A percentile compares a stretch with the other conserved stretches of the same genome.
These are phyloP conservation scores for Agrocybe praecox DNA, from an alignment of 768 basidiomycete species.

Conservation along the genomic window DNA sequence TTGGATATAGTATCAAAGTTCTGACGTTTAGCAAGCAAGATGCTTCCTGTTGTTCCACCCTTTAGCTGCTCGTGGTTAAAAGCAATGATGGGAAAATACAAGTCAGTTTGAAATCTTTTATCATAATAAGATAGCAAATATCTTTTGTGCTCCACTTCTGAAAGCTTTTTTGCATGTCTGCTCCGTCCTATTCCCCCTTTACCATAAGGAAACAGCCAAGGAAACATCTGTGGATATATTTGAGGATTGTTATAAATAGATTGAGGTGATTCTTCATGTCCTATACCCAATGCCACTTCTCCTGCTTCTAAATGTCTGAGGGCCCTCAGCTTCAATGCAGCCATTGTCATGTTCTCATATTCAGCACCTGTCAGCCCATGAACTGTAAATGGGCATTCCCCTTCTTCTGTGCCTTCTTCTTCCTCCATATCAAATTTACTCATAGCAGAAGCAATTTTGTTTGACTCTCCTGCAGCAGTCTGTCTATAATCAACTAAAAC, in stretches of 20 bases:
- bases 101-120: conserved; percentile 38
- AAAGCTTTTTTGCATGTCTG: conserved; percentile 7
- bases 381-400: conserved; percentile 4
- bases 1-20: conserved; percentile 27
- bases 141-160: conserved; percentile 26
- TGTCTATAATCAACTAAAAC: not conserved
- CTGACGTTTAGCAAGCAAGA: conserved; percentile 22
- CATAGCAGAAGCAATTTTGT: not conserved
- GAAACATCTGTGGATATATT: conserved; percentile 39
- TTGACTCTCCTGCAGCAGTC: not conserved
- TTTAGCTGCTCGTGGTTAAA: conserved; percentile 43
- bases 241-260: conserved; percentile 36
- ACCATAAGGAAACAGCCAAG: conserved; percentile 45
- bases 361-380: conserved; percentile 4
- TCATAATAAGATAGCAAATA: conserved; percentile 34
- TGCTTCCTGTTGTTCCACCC: conserved; percentile 21
- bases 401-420: conserved; percentile 2
- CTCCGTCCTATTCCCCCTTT: conserved; percentile 32
- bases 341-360: conserved; percentile 13
- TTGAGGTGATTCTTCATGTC: conserved; percentile 16
- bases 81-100: conserved; percentile 35
- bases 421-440: not conserved
- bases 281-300: conserved; percentile 20
- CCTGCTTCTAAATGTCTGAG: conserved; percentile 23
- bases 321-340: conserved; percentile 20